phyloP scores from a whole-genome alignment of 176 grass and related monocot genomes.

The Saccharum spontaneum region DNA sequence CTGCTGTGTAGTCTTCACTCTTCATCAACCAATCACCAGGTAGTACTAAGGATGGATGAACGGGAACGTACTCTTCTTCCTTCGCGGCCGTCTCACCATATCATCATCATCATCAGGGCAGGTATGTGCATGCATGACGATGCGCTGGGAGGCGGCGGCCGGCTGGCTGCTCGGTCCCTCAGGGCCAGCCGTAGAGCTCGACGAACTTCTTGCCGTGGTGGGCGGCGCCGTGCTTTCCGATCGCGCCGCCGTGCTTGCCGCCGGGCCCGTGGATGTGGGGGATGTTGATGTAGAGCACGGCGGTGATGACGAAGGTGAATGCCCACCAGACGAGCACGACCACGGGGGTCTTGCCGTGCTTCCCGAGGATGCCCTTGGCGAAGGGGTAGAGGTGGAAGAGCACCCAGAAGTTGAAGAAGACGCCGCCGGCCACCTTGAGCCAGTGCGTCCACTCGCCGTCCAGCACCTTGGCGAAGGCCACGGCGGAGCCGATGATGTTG shows the following conservation, averaged over 20 bases:
- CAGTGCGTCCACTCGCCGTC: slow-evolving; percentile 82
- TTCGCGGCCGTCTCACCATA: background rate
- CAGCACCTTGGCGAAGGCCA: slow-evolving; percentile 75
- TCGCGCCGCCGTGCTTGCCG: background rate
- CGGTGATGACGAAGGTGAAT: slow-evolving; percentile 82
- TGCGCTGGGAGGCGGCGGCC: background rate
- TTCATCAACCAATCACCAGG: background rate
- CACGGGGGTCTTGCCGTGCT: slow-evolving; percentile 68
- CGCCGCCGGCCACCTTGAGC: slow-evolving; percentile 82
- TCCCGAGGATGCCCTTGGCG: slow-evolving; percentile 81
- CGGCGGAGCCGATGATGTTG: slow-evolving; percentile 78
- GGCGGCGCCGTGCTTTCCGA: background rate
- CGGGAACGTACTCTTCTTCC: slow-evolving; percentile 25
- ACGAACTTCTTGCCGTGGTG: slow-evolving; percentile 23
- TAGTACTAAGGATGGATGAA: background rate
- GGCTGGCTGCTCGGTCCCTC: background rate
- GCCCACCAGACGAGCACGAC: slow-evolving; percentile 89
- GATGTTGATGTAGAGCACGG: slow-evolving; percentile 85
- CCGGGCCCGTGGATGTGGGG: slow-evolving; percentile 45
- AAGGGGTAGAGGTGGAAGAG: slow-evolving; percentile 91
- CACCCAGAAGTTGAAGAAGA: slow-evolving; percentile 99
- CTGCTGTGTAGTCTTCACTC: background rate
- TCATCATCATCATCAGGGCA: background rate
- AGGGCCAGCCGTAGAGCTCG: slow-evolving; percentile 3
- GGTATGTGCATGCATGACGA: background rate